phyloP scores from a whole-genome alignment of 352 stramenopile species.

The Pythium utonaiense region DNA sequence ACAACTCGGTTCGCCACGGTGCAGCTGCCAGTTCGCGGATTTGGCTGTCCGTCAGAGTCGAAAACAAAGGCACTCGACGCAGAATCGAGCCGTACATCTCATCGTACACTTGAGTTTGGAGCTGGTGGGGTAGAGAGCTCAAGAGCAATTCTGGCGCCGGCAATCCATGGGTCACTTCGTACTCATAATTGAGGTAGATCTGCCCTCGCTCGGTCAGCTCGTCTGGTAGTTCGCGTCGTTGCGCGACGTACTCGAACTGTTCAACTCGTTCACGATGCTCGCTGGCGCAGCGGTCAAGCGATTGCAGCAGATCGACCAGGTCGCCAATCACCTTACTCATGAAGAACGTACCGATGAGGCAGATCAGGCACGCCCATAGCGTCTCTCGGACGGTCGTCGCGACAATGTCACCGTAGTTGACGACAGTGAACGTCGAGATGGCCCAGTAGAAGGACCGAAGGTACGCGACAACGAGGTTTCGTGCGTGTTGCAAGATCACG shows the following conservation, averaged over 20 bases:
- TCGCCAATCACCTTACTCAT: slow-evolving; percentile 37
- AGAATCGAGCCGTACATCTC: slow-evolving; percentile 27
- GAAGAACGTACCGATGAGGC: slow-evolving; percentile 28
- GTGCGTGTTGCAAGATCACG: slow-evolving; percentile 12
- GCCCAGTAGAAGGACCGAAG: slow-evolving; percentile 37
- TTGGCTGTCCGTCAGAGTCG: slow-evolving; percentile 19
- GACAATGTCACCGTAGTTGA: slow-evolving; percentile 39
- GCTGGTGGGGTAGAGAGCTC: slow-evolving; percentile 13
- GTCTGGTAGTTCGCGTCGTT: slow-evolving; percentile 14
- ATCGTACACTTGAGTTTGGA: slow-evolving; percentile 20
- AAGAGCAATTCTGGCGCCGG: slow-evolving; percentile 25
- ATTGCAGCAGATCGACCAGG: slow-evolving; percentile 28
- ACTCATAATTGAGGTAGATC: slow-evolving; percentile 25
- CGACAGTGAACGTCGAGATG: slow-evolving; percentile 30
- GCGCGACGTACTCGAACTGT: slow-evolving; percentile 24
- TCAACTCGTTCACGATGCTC: slow-evolving; percentile 24
- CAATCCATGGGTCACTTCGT: slow-evolving; percentile 24
- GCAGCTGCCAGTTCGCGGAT: slow-evolving; percentile 23
- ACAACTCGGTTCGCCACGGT: slow-evolving; percentile 22
- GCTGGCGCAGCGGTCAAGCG: slow-evolving; percentile 18
- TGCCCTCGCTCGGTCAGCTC: slow-evolving; percentile 13
- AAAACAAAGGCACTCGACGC: slow-evolving; percentile 22
- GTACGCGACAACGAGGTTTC: slow-evolving; percentile 20
- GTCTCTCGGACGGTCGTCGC: slow-evolving; percentile 28
- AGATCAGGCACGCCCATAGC: slow-evolving; percentile 32